Base-by-base conservation (phyloP, 1,139 yeast genomes). In the Yamadazyma siamensis region DNA sequence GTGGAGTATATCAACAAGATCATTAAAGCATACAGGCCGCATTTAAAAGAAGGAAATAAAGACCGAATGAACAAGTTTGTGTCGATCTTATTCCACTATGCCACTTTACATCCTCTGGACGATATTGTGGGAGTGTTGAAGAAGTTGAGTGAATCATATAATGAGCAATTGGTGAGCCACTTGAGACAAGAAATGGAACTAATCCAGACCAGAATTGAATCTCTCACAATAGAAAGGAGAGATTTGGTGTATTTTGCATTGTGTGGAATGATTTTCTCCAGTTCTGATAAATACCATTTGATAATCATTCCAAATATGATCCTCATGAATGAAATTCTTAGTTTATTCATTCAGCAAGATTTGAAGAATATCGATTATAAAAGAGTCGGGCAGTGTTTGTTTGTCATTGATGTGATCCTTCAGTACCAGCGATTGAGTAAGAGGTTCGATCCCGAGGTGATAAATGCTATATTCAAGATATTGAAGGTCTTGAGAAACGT, bases 211-310 rank as follows among this genome's bases (percentile, higher is more conserved):
- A 63, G 77, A 40, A 64, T 80, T 21, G 47, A 55, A 13, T 44
- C 42, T 13, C 35, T 40, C 20, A 32, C 35, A n/a, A 54, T 77
- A 18, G 45, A 45, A 36, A 58, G 59, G 31, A 61, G 74, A 16
- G 94, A 88, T 50, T 57, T 88, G 36, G 60, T 85, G 5, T 73
- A 81, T 38, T 85, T 82, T 48, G 69, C 78, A 0, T 50, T 87
- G 14, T 68, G 88, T 38, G 96, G 96, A 7, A 64, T 71, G 34
- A 53, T 89, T 8, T 94, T 84, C 50, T 88, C 98, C 1, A 86
- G 96, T 1, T 91, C 98, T 0, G 99, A 94, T 65, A 94, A 88
- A 51, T 91, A 86, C 56, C 97, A 94, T 65, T 69, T 87, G 40
- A 82, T 91, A 12, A 89, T 81, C 4, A 88, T 96, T 0, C 96